phyloP scores from a whole-genome alignment of 2,329 filamentous ascomycete species.

The Fusarium incarnatum region DNA sequence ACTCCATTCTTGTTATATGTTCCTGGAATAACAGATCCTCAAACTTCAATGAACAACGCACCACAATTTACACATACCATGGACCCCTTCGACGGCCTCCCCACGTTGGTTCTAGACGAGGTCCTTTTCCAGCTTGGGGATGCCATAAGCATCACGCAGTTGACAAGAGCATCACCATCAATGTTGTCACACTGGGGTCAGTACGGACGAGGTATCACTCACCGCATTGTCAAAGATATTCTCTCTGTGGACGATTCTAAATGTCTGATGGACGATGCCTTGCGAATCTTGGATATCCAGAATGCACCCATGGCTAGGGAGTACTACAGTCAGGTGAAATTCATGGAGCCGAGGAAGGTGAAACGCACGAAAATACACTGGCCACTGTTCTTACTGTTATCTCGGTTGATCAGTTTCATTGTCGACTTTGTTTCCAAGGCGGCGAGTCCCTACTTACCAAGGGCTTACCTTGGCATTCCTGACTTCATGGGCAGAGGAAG shows the following conservation, averaged over 20 bases:
- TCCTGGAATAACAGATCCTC: not conserved
- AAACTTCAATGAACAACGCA: too few species aligned
- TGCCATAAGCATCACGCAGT: not conserved
- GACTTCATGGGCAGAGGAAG: not conserved
- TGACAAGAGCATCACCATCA: not conserved
- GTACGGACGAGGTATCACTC: not conserved
- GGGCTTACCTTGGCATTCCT: not conserved
- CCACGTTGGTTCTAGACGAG: not conserved
- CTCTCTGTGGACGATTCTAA: not conserved
- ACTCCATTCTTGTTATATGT: not conserved
- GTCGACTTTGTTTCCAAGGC: not conserved
- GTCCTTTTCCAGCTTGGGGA: not conserved
- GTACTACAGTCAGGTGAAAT: fast-evolving
- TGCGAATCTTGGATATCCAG: not conserved
- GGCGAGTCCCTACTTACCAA: not conserved
- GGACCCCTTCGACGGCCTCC: not conserved
- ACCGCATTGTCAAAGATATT: not conserved
- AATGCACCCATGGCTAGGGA: not conserved
- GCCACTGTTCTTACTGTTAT: not conserved
- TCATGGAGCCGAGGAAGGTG: not conserved
- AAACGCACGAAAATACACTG: not conserved
- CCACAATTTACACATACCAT: not conserved
- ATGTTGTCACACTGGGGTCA: not conserved
- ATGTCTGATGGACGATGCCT: not conserved
- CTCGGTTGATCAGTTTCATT: not conserved